Base-by-base conservation (phyloP, 306 rosid genomes). In the Sicyos baderoa region DNA sequence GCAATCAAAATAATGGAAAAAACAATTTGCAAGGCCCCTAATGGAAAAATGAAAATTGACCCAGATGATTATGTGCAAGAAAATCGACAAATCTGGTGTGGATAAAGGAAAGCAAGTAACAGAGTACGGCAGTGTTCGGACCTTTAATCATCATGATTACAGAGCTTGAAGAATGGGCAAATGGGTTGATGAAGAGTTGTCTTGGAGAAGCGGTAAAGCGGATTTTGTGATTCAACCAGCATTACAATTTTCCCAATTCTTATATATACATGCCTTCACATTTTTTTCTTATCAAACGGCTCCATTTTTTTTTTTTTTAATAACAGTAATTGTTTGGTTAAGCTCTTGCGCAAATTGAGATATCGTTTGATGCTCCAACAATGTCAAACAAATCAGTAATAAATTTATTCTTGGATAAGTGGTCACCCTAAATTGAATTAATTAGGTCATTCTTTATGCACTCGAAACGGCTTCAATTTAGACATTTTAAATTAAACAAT, bases 91-190 rank as follows among this genome's bases (percentile, higher is more conserved):
- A 66, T 66, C 71, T 45, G 55, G 14, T 55, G 42, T 6, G 40
- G 11, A 8, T 22, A 13, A 23, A 16, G 7, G 6, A 6, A 35
- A 35, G 7, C 7, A 6, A 35, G 42, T 35, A 2, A 47, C 29
- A 66, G 42, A 25, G 8, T n/a, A 73, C 37, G 54, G 9, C 29
- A 9, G 49, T n/a, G 7, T 35, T 3, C 70, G 17, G 52, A 92
- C 98, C 98, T 75, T 86, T 79, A 82, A 92, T 80, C 98, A 92
- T 92, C 98, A 92, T 92, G 86, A 72, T 57, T 63, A 53, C 9
- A 72, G 27, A 25, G 73, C 21, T 60, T 35, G 76, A 70, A 81
- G 74, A 84, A 79, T 82, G 82, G 8, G 50, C 68, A 76, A 68
- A 61, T 50, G 40, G 75, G 17, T 55, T 71, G n/a, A 65, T 1